Evolutionary conservation across 331 rosid species (phyloP).

Genomic region (Arachis monticola): DNA sequence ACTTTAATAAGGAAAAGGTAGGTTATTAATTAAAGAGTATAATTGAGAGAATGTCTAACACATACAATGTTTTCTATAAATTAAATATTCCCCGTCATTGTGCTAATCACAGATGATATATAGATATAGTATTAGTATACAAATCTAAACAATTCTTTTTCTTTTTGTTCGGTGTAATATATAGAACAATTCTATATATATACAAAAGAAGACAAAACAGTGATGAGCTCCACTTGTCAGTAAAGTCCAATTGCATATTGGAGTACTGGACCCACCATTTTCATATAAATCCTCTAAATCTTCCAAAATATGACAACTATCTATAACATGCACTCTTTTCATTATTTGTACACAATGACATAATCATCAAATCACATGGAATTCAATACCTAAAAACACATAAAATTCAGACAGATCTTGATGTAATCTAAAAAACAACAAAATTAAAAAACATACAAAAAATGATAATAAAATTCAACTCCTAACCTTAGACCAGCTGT

Average conservation of each 20-base stretch:
- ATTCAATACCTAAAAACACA: background rate
- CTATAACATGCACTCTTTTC: background rate
- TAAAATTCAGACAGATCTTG: background rate
- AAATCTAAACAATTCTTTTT: no score
- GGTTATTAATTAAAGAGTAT: no score
- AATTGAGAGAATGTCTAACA: no score
- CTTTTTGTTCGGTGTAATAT: no score
- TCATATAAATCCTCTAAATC: no score
- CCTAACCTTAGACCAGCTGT: slow-evolving; percentile 74
- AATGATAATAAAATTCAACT: background rate
- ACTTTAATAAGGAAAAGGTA: no score
- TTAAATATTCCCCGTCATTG: no score
- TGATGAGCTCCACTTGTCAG: background rate
- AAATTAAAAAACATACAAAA: background rate
- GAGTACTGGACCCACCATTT: background rate
- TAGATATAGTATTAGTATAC: no score
- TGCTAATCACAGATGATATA: no score
- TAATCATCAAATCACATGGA: background rate
- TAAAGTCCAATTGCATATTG: background rate
- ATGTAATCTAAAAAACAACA: background rate
- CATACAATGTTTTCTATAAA: no score
- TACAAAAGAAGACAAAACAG: no score
- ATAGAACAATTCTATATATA: no score
- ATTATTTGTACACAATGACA: background rate
- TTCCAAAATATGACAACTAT: background rate